These are phyloP conservation scores for Cercospora citrullina DNA, from an alignment of 2,329 filamentous ascomycete genomes.

Conservation along the genomic window DNA sequence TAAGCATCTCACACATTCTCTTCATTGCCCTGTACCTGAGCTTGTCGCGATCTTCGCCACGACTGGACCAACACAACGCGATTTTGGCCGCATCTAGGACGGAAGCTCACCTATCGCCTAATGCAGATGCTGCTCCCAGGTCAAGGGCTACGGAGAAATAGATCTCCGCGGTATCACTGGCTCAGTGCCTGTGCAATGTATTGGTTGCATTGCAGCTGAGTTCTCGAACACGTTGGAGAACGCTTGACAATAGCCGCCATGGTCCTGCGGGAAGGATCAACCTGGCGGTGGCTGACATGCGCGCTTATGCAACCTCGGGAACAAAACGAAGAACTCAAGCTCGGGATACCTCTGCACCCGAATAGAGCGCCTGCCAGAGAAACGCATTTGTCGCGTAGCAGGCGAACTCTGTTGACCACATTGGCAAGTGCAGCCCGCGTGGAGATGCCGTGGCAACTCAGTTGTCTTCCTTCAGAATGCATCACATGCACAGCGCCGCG, in stretches of 20 bases:
- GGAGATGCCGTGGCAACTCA: background rate
- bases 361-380: background rate
- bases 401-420: background rate
- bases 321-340: background rate
- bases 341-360: background rate
- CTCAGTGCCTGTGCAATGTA: background rate
- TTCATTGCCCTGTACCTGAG: background rate
- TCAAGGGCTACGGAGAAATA: background rate
- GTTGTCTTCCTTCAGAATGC: background rate
- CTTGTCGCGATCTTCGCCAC: background rate
- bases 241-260: background rate
- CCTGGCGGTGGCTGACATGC: background rate
- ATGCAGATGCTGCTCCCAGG: background rate
- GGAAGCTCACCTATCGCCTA: background rate
- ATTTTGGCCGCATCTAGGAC: background rate
- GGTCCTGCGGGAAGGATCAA: background rate
- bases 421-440: background rate
- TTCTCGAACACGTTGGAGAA: background rate
- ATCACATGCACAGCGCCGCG: background rate
- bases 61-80: background rate
- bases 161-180: background rate
- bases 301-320: background rate
- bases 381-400: background rate
- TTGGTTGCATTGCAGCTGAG: background rate
- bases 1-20: background rate